These are phyloP conservation scores for Agrostemma githago DNA, from an alignment of 148 eudicot species.

Conservation along the genomic window DNA sequence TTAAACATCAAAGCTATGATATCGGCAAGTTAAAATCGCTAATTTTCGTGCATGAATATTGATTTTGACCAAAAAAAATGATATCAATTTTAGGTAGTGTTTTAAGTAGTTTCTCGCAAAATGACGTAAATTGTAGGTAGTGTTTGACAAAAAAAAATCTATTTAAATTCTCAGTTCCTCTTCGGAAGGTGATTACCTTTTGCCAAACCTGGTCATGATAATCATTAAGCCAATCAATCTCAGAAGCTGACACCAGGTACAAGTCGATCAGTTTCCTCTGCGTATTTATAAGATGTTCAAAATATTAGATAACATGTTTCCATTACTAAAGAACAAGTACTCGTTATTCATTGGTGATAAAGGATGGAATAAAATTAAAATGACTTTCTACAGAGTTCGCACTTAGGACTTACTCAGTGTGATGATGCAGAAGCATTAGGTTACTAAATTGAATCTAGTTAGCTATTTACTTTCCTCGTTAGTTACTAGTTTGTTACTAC, in stretches of 20 bases:
- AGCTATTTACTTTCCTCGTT: too few relatives aligned
- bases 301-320: neutral
- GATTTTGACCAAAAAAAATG: too few relatives aligned
- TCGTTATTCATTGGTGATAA: neutral
- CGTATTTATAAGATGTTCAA: conserved; percentile 18
- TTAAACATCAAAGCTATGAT: too few relatives aligned
- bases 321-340: neutral
- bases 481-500: too few relatives aligned
- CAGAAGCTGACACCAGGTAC: conserved; percentile 54
- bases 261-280: conserved; percentile 79
- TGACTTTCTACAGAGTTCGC: neutral
- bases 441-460: too few relatives aligned
- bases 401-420: neutral
- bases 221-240: conserved; percentile 80
- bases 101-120: too few relatives aligned
- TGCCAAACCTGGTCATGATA: conserved; percentile 94
- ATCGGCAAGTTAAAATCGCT: too few relatives aligned
- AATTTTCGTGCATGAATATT: too few relatives aligned
- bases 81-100: too few relatives aligned
- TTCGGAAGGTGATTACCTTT: conserved; percentile 42
- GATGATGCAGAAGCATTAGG: too few relatives aligned
- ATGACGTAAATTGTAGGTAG: too few relatives aligned
- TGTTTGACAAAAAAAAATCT: too few relatives aligned
- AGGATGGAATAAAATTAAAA: neutral
- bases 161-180: neutral